Evolutionary conservation across 2,329 filamentous ascomycete genomes (phyloP).

Genomic region (Penicillium sp.): DNA sequence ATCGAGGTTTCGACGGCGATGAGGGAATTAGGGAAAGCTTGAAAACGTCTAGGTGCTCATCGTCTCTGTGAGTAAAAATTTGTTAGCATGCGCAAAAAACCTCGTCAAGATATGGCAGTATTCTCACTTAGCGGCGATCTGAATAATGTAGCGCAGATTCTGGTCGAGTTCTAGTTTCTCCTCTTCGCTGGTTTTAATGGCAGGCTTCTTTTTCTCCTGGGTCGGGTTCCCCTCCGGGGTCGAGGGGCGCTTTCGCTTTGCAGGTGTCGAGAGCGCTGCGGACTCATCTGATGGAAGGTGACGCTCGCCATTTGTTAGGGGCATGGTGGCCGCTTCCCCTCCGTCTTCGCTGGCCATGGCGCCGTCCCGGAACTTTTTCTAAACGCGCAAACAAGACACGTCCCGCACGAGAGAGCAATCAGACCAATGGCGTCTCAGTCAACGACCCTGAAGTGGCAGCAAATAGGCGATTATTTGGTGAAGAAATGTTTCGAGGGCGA

Average conservation of each 20-base stretch:
- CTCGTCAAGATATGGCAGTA: background rate
- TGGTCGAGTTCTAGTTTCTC: constrained; percentile 31
- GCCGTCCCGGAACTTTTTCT: constrained; percentile 9
- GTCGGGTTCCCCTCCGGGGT: constrained; percentile 28
- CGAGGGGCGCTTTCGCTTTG: constrained; percentile 40
- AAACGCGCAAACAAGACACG: constrained; percentile 15
- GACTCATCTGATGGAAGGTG: constrained; percentile 26
- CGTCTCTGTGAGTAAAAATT: constrained; percentile 33
- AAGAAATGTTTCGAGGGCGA: background rate
- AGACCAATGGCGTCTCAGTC: constrained; percentile 5
- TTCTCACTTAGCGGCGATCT: constrained; percentile 12
- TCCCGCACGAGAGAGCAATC: constrained; percentile 11
- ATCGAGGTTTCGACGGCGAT: constrained; percentile 36
- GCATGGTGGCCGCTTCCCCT: constrained; percentile 26
- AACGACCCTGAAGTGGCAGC: constrained; percentile 6
- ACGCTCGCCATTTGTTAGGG: constrained; percentile 33
- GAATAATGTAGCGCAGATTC: constrained; percentile 21
- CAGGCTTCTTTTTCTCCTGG: constrained; percentile 19
- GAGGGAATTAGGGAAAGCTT: constrained; percentile 34
- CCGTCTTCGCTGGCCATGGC: constrained; percentile 38
- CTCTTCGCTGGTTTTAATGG: constrained; percentile 22
- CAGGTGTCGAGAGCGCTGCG: constrained; percentile 30
- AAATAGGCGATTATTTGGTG: background rate
- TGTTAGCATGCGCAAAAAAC: constrained; percentile 6
- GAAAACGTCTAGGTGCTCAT: constrained; percentile 42